phyloP scores from a whole-genome alignment of 2,329 filamentous ascomycete genomes.

The Dichotomopilus funicola region DNA sequence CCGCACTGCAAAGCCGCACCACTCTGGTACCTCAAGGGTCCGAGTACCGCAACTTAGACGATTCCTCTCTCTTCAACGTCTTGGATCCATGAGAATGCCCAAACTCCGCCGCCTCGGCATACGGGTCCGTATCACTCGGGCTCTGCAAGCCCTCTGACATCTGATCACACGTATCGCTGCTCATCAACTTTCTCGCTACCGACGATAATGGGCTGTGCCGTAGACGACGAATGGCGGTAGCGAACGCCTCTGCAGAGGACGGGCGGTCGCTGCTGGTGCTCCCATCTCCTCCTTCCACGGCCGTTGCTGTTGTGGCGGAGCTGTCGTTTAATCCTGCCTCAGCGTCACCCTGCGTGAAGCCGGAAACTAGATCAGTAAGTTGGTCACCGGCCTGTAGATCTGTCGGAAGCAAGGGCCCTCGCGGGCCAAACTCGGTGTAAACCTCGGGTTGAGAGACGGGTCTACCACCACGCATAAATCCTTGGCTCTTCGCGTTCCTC shows the following conservation, averaged over 20 bases:
- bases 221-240: neutral
- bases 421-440: no score
- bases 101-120: neutral
- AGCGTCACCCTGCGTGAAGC: no score
- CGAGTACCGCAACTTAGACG: constrained; percentile 5
- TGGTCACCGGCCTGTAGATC: no score
- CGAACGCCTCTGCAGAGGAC: neutral
- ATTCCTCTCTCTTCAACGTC: neutral
- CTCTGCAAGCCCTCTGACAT: neutral
- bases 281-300: neutral
- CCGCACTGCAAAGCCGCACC: neutral
- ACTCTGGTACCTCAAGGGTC: neutral
- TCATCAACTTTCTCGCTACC: no score
- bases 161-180: neutral
- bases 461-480: constrained; percentile 15
- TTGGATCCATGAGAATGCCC: neutral
- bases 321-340: neutral
- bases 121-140: constrained; percentile 7
- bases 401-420: no score
- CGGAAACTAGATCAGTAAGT: no score
- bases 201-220: no score
- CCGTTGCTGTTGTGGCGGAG: neutral
- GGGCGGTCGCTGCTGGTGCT: neutral
- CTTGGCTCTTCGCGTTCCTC: constrained; percentile 21
- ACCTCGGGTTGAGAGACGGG: neutral